A percentile compares a stretch with the other conserved stretches of the same genome.
These are phyloP conservation scores for Dictyostelium firmibasis DNA, from an alignment of 78 protist genomes.

Conservation along the genomic window DNA sequence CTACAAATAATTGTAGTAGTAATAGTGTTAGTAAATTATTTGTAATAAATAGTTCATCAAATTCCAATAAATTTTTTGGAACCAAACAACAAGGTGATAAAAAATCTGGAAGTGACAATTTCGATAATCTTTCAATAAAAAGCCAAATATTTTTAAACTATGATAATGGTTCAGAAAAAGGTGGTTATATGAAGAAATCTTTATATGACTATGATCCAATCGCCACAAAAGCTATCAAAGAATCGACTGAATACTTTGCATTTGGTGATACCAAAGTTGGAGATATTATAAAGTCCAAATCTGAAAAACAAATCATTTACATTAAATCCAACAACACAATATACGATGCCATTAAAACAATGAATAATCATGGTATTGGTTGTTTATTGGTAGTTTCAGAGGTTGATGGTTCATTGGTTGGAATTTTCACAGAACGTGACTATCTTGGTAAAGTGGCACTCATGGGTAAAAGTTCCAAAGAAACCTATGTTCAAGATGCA, in stretches of 20 bases:
- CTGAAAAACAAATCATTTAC: background rate
- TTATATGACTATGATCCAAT: slow-evolving; percentile 49
- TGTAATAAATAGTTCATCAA: too few species aligned
- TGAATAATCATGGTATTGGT: slow-evolving; percentile 47
- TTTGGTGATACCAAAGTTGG: slow-evolving; percentile 48
- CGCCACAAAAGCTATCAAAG: background rate
- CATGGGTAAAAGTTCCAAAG: background rate
- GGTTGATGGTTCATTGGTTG: background rate
- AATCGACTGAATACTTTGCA: slow-evolving; percentile 13
- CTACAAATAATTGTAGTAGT: background rate
- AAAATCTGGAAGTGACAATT: background rate
- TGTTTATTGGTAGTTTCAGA: slow-evolving; percentile 8
- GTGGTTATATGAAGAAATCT: slow-evolving; percentile 1
- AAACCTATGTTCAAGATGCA: background rate
- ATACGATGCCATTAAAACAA: slow-evolving; percentile 14
- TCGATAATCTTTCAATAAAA: background rate
- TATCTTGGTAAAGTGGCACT: slow-evolving; percentile 38
- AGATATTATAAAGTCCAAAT: slow-evolving; percentile 24
- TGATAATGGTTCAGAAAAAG: background rate
- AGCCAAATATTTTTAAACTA: background rate
- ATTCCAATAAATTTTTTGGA: background rate
- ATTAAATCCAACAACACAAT: background rate
- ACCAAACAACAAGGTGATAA: background rate
- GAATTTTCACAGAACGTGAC: slow-evolving; percentile 65
- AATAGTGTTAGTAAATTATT: background rate